Evolutionary conservation across 1,284 basidiomycete species (phyloP).

Genomic region (Cryptococcus jaspeensis): DNA sequence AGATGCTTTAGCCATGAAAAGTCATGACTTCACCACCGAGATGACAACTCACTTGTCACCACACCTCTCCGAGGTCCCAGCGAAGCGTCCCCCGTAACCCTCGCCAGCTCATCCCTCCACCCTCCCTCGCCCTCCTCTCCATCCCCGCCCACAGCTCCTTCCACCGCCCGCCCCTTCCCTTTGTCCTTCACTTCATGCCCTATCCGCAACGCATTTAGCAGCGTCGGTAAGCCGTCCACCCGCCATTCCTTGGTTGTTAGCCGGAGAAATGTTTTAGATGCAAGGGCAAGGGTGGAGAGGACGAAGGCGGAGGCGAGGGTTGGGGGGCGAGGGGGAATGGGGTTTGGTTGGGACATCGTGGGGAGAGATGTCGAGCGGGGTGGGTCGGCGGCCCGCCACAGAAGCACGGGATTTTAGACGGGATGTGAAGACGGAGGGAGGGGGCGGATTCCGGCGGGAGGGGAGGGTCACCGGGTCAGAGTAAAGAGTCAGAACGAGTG

Average conservation of each 20-base stretch:
- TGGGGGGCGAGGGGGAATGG: conserved; percentile 4
- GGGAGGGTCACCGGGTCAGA: too few relatives aligned
- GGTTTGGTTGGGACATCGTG: background rate
- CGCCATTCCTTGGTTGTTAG: conserved; percentile 63
- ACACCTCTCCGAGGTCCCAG: conserved; percentile 61
- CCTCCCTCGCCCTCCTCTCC: background rate
- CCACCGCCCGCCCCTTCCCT: conserved; percentile 18
- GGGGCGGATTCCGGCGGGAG: too few relatives aligned
- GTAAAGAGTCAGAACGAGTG: too few relatives aligned
- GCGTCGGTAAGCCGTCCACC: conserved; percentile 65
- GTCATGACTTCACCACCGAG: too few relatives aligned
- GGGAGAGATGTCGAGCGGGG: background rate
- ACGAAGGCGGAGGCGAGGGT: conserved; percentile 39
- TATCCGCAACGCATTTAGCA: conserved; percentile 64
- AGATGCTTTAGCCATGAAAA: background rate
- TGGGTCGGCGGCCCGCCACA: background rate
- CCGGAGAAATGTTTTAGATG: conserved; percentile 72
- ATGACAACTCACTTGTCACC: conserved; percentile 64
- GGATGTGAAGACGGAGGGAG: too few relatives aligned
- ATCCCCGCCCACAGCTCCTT: conserved; percentile 8
- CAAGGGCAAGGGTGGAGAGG: conserved; percentile 58
- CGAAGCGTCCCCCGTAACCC: background rate
- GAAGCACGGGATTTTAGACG: background rate
- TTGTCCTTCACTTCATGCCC: conserved; percentile 34
- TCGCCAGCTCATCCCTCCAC: background rate